These are phyloP conservation scores for Penicillium sp. DNA, from an alignment of 2,329 filamentous ascomycete species.

Conservation along the genomic window DNA sequence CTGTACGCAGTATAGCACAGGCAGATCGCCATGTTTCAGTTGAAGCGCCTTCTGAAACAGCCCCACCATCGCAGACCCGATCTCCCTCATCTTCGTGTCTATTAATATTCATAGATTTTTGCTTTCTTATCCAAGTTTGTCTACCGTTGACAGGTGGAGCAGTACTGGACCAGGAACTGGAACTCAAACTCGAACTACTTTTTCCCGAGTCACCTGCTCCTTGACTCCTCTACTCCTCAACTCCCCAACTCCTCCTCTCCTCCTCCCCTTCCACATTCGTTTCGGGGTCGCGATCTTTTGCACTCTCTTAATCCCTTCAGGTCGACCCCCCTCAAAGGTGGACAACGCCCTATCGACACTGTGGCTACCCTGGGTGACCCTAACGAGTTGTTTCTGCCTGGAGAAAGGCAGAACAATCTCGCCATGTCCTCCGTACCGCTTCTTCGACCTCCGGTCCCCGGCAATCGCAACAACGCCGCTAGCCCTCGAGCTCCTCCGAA, in stretches of 20 bases:
- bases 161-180: background rate
- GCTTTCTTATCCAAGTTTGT: background rate
- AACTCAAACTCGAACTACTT: background rate
- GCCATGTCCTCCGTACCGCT: constrained; percentile 73
- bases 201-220: constrained; percentile 16
- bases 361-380: constrained; percentile 38
- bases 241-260: constrained; percentile 1
- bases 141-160: constrained; percentile 12
- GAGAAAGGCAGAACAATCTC: constrained; percentile 39
- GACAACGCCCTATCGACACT: constrained; percentile 26
- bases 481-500: constrained; percentile 67
- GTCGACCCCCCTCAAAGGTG: constrained; percentile 4
- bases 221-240: background rate
- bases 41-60: constrained; percentile 26
- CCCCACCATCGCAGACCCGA: constrained; percentile 20
- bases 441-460: constrained; percentile 75
- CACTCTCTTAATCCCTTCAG: constrained; percentile 10
- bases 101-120: constrained; percentile 18
- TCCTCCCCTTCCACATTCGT: constrained; percentile 9
- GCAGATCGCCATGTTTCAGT: constrained; percentile 17
- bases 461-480: constrained; percentile 56
- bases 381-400: constrained; percentile 40
- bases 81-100: constrained; percentile 14
- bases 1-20: background rate
- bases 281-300: constrained; percentile 2